Percentiles rank a stretch among this genome's conserved stretches.
Conservation (phyloP, 768 basidiomycete genomes). For the Vararia minispora region DNA sequence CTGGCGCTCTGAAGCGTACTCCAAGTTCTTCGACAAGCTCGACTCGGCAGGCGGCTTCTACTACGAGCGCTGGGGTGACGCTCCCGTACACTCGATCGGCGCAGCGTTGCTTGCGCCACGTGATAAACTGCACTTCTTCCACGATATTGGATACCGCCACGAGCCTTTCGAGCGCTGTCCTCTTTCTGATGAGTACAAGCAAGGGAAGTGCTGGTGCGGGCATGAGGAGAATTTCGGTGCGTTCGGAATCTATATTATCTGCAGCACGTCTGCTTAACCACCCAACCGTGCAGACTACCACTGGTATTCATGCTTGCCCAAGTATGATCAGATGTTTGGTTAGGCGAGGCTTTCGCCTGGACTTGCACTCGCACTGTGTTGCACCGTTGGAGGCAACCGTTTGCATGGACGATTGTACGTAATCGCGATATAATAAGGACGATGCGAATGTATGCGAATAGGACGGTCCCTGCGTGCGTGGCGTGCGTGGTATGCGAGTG, state of each 20-base stretch:
- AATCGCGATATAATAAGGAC: too few relatives aligned
- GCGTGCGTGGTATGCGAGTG: background rate
- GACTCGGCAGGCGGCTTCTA: constrained; percentile 48
- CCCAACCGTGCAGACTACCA: constrained; percentile 45
- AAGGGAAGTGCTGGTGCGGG: constrained; percentile 85
- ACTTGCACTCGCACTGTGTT: background rate
- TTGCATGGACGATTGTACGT: too few relatives aligned
- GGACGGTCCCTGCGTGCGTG: too few relatives aligned
- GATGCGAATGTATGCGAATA: too few relatives aligned
- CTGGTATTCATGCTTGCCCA: constrained; percentile 74
- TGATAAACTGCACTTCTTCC: constrained; percentile 90
- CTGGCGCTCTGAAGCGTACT: constrained; percentile 46
- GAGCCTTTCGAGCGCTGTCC: constrained; percentile 93
- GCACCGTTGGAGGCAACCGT: background rate
- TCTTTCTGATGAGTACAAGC: constrained; percentile 57
- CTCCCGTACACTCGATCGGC: constrained; percentile 72
- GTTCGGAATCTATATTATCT: constrained; percentile 14
- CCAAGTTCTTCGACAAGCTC: constrained; percentile 44
- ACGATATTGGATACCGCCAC: constrained; percentile 88
- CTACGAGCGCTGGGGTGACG: constrained; percentile 88
- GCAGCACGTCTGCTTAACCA: constrained; percentile 8
- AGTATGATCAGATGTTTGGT: constrained; percentile 12
- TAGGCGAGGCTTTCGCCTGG: background rate
- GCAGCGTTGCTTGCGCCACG: constrained; percentile 82
- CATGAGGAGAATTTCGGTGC: constrained; percentile 61